Evolutionary conservation across 495 filamentous ascomycete species (phyloP).

Genomic region (Talaromyces adpressus): DNA sequence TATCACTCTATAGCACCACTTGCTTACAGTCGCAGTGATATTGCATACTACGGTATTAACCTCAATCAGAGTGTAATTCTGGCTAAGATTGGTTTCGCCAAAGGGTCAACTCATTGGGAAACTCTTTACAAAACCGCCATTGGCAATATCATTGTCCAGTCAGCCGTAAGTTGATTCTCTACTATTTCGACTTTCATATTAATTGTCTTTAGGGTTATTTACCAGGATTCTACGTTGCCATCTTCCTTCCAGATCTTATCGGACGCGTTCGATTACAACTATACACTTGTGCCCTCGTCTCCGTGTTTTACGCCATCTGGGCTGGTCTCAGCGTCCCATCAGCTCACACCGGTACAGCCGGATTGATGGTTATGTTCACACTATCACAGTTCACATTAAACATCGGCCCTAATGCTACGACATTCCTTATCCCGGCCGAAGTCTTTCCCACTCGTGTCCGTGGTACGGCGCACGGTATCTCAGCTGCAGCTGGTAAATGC

Average conservation of each 20-base stretch:
- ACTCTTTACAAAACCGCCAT: constrained; percentile 24
- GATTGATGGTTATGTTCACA: constrained; percentile 41
- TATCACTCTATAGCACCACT: too few species aligned
- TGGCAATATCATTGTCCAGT: constrained; percentile 28
- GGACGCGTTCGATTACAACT: constrained; percentile 26
- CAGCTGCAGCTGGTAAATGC: constrained; percentile 49
- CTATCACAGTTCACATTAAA: constrained; percentile 59
- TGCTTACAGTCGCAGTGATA: constrained; percentile 16
- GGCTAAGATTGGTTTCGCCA: constrained; percentile 22
- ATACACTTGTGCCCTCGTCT: constrained; percentile 18
- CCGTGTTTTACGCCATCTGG: constrained; percentile 26
- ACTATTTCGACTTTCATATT: too few species aligned
- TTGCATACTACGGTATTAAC: constrained; percentile 31
- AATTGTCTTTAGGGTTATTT: constrained; percentile 16
- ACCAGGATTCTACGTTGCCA: constrained; percentile 29
- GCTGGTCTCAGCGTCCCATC: constrained; percentile 21
- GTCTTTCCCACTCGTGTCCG: constrained; percentile 57
- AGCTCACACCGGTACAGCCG: constrained; percentile 21
- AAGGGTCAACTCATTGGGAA: constrained; percentile 22
- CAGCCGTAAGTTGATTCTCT: constrained; percentile 12
- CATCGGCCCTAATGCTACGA: constrained; percentile 49
- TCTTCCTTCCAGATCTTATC: constrained; percentile 25
- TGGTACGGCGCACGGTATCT: constrained; percentile 49
- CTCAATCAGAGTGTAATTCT: constrained; percentile 32
- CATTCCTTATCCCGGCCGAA: constrained; percentile 56